Conservation (phyloP, 164 flowering plant species). For the Platanus orientalis region DNA sequence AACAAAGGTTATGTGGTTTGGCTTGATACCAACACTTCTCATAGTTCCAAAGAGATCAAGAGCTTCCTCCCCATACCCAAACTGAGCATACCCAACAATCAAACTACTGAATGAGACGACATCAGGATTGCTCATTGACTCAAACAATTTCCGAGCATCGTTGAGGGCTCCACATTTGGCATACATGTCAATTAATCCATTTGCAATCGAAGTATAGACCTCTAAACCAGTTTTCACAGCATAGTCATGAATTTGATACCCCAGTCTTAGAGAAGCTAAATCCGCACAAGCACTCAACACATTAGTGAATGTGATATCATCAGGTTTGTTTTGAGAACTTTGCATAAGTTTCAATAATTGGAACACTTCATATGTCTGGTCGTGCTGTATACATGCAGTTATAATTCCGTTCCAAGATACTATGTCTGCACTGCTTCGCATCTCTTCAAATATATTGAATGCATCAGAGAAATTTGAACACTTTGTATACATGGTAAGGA, state of each 20-base stretch:
- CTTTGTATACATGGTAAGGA: slow-evolving; percentile 61
- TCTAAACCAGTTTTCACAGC: slow-evolving; percentile 39
- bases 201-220: slow-evolving; percentile 31
- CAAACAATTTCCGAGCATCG: slow-evolving; percentile 39
- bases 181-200: slow-evolving; percentile 64
- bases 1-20: slow-evolving; percentile 54
- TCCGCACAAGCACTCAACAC: slow-evolving; percentile 46
- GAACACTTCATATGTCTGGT: slow-evolving; percentile 38
- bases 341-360: slow-evolving; percentile 40
- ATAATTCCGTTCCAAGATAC: slow-evolving; percentile 75
- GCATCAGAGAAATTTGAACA: slow-evolving; percentile 40
- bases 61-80: slow-evolving; percentile 52
- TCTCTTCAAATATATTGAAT: slow-evolving; percentile 38
- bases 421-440: slow-evolving; percentile 26
- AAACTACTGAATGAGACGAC: slow-evolving; percentile 69
- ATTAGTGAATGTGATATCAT: slow-evolving; percentile 38
- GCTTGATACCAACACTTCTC: slow-evolving; percentile 40
- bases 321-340: slow-evolving; percentile 32
- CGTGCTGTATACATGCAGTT: slow-evolving; percentile 49
- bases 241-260: slow-evolving; percentile 46
- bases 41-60: slow-evolving; percentile 43
- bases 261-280: slow-evolving; percentile 44
- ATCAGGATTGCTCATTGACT: slow-evolving; percentile 38
- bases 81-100: slow-evolving; percentile 59
- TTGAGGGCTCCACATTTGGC: slow-evolving; percentile 52